Evolutionary conservation across 1,139 yeast species (phyloP), one percentile per base, ranked within the genome.

Genomic region (Entelexis sorbosivorans): DNA sequence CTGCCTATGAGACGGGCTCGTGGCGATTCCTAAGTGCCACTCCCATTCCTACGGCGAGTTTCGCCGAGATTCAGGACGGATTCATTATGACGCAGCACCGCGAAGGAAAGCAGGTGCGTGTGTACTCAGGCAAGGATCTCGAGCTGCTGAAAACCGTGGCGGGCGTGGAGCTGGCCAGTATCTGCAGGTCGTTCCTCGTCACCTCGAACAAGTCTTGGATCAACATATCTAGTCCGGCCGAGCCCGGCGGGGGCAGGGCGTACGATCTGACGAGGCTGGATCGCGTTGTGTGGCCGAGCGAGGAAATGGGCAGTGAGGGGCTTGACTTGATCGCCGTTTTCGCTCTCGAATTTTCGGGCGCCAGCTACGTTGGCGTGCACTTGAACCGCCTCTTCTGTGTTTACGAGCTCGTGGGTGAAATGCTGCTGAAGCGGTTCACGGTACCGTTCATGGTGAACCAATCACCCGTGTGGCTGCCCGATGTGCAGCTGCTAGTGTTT

Each of bases 401-500:
- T 3, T 56, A 56, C 32, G 57, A 51, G 29, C 45, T 29, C 6
- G 13, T 44, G 4, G 50, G 32, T 13, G 26, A 33, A 33, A 13
- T 7, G n/a, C 51, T 53, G 16, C 19, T 56, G 19, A 56, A 56
- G 33, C 35, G 55, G 11, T 57, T 22, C 40, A 42, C 55, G 2
- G 46, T 53, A 8, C 59, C 56, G 4, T 53, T 56, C 32, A 48
- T 42, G 10, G 57, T 54, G 60, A 50, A 48, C 22, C 50, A 47
- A 35, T 54, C 57, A 14, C 57, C 57, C 6, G 48, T 54, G 2
- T 50, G 36, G 40, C 34, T 54, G 19, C 40, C 44, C 6, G 24
- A 26, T 5, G 29, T 32, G 13, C 47, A 80, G 0, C 74, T 79
- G 22, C 75, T 87, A 1, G 76, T 86, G 59, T 77, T 88, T 3